Evolutionary conservation across 2,329 filamentous ascomycete genomes (phyloP).

Genomic region (Trichoderma endophyticum): DNA sequence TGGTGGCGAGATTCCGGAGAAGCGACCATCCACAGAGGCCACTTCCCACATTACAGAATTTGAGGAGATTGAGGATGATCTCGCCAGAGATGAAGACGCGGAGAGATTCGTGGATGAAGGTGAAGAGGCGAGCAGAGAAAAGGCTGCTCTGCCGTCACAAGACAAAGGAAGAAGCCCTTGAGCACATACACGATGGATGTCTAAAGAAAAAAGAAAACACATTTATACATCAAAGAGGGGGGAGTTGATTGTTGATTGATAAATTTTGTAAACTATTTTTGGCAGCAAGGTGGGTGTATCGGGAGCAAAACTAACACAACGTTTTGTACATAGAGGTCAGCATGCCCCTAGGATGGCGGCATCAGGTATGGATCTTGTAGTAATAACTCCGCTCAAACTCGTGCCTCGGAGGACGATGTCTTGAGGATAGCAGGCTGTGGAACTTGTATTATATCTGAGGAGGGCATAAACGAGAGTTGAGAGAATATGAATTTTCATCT

Average conservation of each 20-base stretch:
- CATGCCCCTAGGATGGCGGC: background rate
- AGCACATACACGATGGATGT: background rate
- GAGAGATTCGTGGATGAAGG: constrained; percentile 27
- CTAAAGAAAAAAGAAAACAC: background rate
- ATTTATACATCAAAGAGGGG: background rate
- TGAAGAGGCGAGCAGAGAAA: constrained; percentile 23
- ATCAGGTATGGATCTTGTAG: background rate
- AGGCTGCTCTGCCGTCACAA: background rate
- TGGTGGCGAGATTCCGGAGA: constrained; percentile 63
- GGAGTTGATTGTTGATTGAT: background rate
- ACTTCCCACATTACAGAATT: constrained; percentile 46
- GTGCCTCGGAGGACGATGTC: background rate
- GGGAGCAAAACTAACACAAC: background rate
- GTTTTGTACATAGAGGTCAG: constrained; percentile 2
- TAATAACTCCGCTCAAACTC: constrained; percentile 16
- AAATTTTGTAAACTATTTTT: constrained; percentile 1
- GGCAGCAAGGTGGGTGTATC: background rate
- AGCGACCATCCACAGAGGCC: constrained; percentile 30
- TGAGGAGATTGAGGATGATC: constrained; percentile 50
- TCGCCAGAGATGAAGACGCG: constrained; percentile 30
- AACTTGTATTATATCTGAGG: background rate
- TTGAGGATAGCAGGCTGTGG: background rate
- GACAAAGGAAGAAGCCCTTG: constrained; percentile 11
- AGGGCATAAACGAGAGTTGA: background rate
- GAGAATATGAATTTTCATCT: background rate